Evolutionary conservation across 2,329 filamentous ascomycete species (phyloP).

Genomic region (Leptographium radiaticola): DNA sequence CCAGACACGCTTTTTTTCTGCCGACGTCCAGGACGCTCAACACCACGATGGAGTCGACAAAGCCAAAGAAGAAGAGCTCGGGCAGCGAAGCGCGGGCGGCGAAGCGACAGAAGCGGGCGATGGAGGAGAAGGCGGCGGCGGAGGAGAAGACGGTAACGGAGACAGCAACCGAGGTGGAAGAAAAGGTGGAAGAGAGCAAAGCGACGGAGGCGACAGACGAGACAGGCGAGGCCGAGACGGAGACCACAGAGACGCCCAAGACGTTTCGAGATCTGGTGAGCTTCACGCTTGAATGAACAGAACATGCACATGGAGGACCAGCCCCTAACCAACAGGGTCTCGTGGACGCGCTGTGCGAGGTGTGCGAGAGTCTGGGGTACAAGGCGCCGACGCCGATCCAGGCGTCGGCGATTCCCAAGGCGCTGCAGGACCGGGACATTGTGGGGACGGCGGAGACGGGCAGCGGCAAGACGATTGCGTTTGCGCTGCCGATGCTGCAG

Average conservation of each 20-base stretch:
- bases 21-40: too few species aligned
- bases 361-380: slow-evolving; percentile 71
- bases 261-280: slow-evolving; percentile 3
- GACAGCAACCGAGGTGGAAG: not conserved
- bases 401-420: slow-evolving; percentile 66
- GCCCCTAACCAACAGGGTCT: slow-evolving; percentile 55
- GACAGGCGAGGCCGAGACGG: not conserved
- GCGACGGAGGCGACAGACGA: not conserved
- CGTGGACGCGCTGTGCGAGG: slow-evolving; percentile 77
- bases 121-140: not conserved
- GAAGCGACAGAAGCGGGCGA: not conserved
- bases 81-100: not conserved
- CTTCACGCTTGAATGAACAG: too few species aligned
- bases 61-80: not conserved
- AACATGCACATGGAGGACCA: too few species aligned
- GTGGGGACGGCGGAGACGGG: slow-evolving; percentile 94
- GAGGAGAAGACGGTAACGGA: not conserved
- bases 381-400: slow-evolving; percentile 84
- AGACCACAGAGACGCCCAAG: not conserved
- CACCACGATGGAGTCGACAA: not conserved
- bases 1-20: not conserved
- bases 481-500: slow-evolving; percentile 85
- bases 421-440: slow-evolving; percentile 68
- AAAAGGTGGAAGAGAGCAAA: not conserved
- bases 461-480: slow-evolving; percentile 90